Evolutionary conservation across 2,329 filamentous ascomycete species (phyloP).

Genomic region (Berkeleyomyces rouxiae): DNA sequence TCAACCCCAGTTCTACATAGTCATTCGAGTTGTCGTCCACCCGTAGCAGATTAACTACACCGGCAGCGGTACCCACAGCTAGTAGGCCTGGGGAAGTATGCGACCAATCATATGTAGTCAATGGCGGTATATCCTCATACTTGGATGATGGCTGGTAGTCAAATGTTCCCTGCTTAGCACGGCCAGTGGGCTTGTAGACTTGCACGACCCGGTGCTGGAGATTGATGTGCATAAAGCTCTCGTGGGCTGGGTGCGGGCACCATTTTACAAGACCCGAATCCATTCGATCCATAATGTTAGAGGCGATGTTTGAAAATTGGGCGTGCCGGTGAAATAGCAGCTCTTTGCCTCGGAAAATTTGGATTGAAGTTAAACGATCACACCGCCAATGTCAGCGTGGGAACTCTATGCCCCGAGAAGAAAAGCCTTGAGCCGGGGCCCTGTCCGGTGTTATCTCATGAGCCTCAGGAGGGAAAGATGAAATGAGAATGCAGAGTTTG

Average conservation of each 20-base stretch:
- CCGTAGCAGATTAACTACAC: slow-evolving; percentile 57
- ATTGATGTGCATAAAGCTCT: slow-evolving; percentile 50
- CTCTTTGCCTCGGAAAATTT: not conserved
- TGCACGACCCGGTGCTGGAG: slow-evolving; percentile 46
- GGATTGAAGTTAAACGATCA: not conserved
- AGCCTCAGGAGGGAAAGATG: not conserved
- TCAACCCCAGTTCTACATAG: slow-evolving; percentile 50
- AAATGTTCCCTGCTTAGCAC: slow-evolving; percentile 38
- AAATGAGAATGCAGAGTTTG: not conserved
- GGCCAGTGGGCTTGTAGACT: slow-evolving; percentile 44
- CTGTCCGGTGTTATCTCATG: not conserved
- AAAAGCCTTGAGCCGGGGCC: not conserved
- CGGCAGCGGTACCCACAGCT: slow-evolving; percentile 57
- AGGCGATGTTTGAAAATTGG: not conserved
- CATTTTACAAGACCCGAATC: slow-evolving; percentile 49
- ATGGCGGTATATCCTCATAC: slow-evolving; percentile 45
- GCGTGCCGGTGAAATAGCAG: not conserved
- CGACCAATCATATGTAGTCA: slow-evolving; percentile 53
- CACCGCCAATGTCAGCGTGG: not conserved
- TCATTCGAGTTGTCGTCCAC: slow-evolving; percentile 54
- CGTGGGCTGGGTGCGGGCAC: slow-evolving; percentile 41
- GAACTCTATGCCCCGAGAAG: not conserved
- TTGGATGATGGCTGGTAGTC: slow-evolving; percentile 40
- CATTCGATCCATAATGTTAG: slow-evolving; percentile 36
- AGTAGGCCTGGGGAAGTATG: slow-evolving; percentile 47